Evolutionary conservation across 192 early-diverging fungal species (phyloP), one percentile per base, ranked within the genome.

Genomic region (Jimgerdemannia lactiflua): DNA sequence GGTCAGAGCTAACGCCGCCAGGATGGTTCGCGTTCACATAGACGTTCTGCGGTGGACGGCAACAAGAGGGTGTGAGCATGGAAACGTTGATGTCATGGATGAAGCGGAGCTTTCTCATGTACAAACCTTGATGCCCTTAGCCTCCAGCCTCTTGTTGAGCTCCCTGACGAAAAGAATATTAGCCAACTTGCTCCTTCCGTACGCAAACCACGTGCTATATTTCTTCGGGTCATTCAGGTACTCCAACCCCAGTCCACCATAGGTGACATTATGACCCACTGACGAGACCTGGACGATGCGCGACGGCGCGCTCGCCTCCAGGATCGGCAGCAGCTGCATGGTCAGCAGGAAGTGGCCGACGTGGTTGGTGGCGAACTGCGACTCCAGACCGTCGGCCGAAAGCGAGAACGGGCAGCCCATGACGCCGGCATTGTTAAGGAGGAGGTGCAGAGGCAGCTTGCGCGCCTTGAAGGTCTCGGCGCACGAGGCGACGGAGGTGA

Each of bases 401-500:
- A 78, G 70, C 8, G 19, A 65, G 63, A 78, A 76, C 4, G 86
- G 86, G 39, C 74, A 75, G 14, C 80, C 80, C 89, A 89, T 89
- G 17, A 81, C 69, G 42, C 86, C 91, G n/a, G 90, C 91, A 80
- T 91, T 92, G 82, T 88, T 86, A n/a, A 90, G 76, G 29, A 91
- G 70, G 18, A 86, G 79, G 71, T 91, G 80, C 3, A 91, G 73
- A 9, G 67, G 70, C 42, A 54, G 65, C 40, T 85, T 72, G 17
- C 74, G 67, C 14, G 70, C 66, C 20, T 82, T 74, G 74, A 87
- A 86, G 41, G 71, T 64, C 9, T 80, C 39, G 20, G 77, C 81
- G 71, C 82, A 83, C 3, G 64, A 63, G 18, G 71, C 77, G 59
- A 86, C 85, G 65, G 83, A 84, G 64, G 75, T 42, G 14, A 86